Evolutionary conservation across 139 green algal genomes (phyloP).

Genomic region (Asterochloris sp.): DNA sequence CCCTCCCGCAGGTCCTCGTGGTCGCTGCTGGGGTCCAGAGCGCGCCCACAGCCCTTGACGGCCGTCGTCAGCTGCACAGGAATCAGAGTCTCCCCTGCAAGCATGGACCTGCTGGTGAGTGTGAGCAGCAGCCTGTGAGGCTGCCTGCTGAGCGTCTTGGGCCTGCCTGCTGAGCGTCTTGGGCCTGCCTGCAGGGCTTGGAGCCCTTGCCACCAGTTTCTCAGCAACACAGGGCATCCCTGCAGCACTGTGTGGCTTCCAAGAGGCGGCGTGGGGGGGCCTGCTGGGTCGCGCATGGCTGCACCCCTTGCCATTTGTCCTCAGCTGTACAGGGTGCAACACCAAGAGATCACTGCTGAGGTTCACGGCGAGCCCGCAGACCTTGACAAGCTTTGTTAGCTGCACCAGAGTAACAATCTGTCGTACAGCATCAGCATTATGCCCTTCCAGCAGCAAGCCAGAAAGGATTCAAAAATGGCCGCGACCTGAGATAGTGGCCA

Average conservation of each 20-base stretch:
- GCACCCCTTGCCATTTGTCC: too few relatives aligned
- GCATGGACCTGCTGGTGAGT: conserved; percentile 13
- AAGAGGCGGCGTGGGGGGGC: neutral
- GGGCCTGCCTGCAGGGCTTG: neutral
- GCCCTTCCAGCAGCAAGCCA: too few relatives aligned
- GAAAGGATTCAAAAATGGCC: too few relatives aligned
- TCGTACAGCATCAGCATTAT: too few relatives aligned
- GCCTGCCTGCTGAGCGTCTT: conserved; percentile 28
- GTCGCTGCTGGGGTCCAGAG: conserved; percentile 48
- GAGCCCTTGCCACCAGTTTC: neutral
- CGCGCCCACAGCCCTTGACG: conserved; percentile 32
- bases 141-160: conserved; percentile 32
- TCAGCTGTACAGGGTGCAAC: too few relatives aligned
- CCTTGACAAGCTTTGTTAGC: too few relatives aligned
- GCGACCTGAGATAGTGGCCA: too few relatives aligned
- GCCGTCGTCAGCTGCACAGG: conserved; percentile 26
- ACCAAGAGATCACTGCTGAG: too few relatives aligned
- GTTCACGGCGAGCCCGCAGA: too few relatives aligned
- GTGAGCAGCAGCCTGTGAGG: too few relatives aligned
- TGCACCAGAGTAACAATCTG: too few relatives aligned
- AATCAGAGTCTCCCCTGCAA: conserved; percentile 41
- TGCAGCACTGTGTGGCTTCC: neutral
- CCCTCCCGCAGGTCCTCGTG: conserved; percentile 22
- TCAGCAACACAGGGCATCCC: neutral
- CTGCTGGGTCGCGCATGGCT: too few relatives aligned